These are phyloP conservation scores for Mucor irregularis DNA, from an alignment of 371 early-diverging fungal genomes.

Conservation along the genomic window DNA sequence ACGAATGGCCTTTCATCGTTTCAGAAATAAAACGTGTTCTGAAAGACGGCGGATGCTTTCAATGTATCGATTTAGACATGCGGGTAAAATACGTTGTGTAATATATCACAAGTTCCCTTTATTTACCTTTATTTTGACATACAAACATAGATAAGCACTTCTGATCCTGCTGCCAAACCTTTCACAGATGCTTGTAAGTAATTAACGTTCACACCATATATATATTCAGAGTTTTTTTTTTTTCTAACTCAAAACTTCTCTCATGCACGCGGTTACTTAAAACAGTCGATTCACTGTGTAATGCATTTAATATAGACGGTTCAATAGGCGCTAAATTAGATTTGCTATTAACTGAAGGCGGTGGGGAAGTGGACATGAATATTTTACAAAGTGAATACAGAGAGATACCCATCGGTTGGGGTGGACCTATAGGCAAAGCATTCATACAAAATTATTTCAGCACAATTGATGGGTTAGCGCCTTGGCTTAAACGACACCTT, in stretches of 20 bases:
- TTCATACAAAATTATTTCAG: slow-evolving; percentile 27
- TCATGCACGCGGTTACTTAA: neutral
- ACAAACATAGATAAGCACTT: slow-evolving; percentile 13
- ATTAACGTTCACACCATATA: no score
- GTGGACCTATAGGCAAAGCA: slow-evolving; percentile 37
- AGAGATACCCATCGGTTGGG: slow-evolving; percentile 42
- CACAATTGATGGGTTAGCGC: slow-evolving; percentile 89
- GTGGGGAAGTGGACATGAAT: slow-evolving; percentile 4
- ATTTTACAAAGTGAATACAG: slow-evolving; percentile 40
- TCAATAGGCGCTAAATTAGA: slow-evolving; percentile 35
- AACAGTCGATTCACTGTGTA: slow-evolving; percentile 34
- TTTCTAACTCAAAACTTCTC: neutral
- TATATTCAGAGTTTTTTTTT: neutral
- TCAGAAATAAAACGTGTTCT: slow-evolving; percentile 37
- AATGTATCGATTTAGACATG: slow-evolving; percentile 42
- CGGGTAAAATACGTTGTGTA: slow-evolving; percentile 6
- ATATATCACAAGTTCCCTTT: neutral
- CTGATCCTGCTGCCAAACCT: slow-evolving; percentile 5
- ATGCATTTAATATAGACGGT: slow-evolving; percentile 23
- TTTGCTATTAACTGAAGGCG: slow-evolving; percentile 22
- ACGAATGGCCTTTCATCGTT: slow-evolving; percentile 37
- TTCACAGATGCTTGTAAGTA: slow-evolving; percentile 24
- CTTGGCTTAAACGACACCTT: slow-evolving; percentile 83
- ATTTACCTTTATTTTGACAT: neutral
- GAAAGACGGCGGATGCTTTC: slow-evolving; percentile 38